A percentile compares a stretch with the other conserved stretches of the same genome.
Evolutionary conservation across 768 basidiomycete genomes (phyloP).

Genomic region (Xanthoconium purpureum): DNA sequence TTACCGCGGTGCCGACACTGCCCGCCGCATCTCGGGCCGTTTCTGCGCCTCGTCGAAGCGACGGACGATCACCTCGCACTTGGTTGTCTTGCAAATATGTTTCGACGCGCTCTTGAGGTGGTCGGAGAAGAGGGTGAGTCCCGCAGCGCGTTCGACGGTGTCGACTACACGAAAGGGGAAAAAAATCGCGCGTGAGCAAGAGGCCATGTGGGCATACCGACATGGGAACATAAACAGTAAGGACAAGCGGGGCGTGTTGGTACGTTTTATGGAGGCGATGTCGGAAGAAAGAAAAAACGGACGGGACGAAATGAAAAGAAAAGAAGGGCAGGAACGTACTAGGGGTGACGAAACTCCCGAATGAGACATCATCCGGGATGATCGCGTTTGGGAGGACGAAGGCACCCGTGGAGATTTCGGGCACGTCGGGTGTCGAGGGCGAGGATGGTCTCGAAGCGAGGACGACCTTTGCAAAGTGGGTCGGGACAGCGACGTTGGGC

Average conservation of each 20-base stretch:
- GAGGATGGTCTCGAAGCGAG: slow-evolving; percentile 73
- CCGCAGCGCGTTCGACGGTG: slow-evolving; percentile 86
- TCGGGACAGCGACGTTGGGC: slow-evolving; percentile 89
- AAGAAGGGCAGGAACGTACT: slow-evolving; percentile 41
- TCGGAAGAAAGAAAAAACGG: background rate
- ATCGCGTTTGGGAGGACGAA: slow-evolving; percentile 95
- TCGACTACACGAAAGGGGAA: slow-evolving; percentile 58
- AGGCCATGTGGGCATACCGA: too few relatives aligned
- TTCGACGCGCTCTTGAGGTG: slow-evolving; percentile 69
- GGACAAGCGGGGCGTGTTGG: too few relatives aligned
- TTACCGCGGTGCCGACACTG: slow-evolving; percentile 43
- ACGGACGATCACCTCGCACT: slow-evolving; percentile 85
- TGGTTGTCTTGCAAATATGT: slow-evolving; percentile 84
- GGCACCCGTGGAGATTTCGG: slow-evolving; percentile 84
- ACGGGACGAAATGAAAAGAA: background rate
- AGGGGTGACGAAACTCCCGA: slow-evolving; percentile 80
- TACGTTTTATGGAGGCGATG: background rate
- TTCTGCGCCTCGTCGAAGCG: slow-evolving; percentile 91
- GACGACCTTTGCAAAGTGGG: slow-evolving; percentile 97
- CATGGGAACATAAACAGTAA: too few relatives aligned
- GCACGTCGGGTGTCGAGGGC: slow-evolving; percentile 62
- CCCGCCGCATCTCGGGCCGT: slow-evolving; percentile 48
- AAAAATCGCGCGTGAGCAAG: background rate
- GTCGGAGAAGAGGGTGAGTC: slow-evolving; percentile 83
- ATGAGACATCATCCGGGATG: slow-evolving; percentile 79